Percentiles rank a stretch among this genome's conserved stretches.
phyloP scores from a whole-genome alignment of 768 basidiomycete species.

The Russula foetens region DNA sequence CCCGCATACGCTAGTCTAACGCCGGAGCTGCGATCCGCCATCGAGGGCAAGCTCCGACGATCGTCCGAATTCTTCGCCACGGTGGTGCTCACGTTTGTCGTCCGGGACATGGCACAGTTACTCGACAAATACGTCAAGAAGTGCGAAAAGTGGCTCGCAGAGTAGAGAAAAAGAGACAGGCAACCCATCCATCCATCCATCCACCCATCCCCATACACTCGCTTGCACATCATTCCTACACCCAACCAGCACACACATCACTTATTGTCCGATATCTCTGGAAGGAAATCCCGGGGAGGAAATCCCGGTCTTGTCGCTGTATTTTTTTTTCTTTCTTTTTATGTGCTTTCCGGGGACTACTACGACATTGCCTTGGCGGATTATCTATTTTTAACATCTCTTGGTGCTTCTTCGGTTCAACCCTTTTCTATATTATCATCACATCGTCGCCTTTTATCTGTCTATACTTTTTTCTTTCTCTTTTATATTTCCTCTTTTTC shows the following conservation, averaged over 20 bases:
- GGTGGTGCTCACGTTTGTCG: conserved; percentile 83
- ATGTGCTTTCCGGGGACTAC: conserved; percentile 27
- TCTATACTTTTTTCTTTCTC: background rate
- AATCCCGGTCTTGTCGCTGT: conserved; percentile 17
- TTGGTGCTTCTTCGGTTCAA: conserved; percentile 26
- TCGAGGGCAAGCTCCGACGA: conserved; percentile 70
- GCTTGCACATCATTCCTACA: background rate
- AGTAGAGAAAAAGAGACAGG: conserved; percentile 32
- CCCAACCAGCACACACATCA: background rate
- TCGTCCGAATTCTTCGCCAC: conserved; percentile 89
- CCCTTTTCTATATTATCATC: conserved; percentile 19
- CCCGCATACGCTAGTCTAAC: conserved; percentile 71
- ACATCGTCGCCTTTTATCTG: background rate
- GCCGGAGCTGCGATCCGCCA: conserved; percentile 47
- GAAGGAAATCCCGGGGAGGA: background rate
- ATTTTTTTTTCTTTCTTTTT: conserved; percentile 31
- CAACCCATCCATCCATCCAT: no score
- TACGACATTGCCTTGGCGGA: conserved; percentile 24
- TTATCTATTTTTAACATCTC: conserved; percentile 22
- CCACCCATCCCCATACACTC: background rate
- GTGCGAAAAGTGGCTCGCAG: conserved; percentile 86
- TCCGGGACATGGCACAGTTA: conserved; percentile 76
- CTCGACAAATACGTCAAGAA: conserved; percentile 93
- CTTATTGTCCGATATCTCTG: conserved; percentile 5
- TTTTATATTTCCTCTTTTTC: background rate